phyloP scores from a whole-genome alignment of 2,329 filamentous ascomycete species.

The Chaetomiaceae sp. region DNA sequence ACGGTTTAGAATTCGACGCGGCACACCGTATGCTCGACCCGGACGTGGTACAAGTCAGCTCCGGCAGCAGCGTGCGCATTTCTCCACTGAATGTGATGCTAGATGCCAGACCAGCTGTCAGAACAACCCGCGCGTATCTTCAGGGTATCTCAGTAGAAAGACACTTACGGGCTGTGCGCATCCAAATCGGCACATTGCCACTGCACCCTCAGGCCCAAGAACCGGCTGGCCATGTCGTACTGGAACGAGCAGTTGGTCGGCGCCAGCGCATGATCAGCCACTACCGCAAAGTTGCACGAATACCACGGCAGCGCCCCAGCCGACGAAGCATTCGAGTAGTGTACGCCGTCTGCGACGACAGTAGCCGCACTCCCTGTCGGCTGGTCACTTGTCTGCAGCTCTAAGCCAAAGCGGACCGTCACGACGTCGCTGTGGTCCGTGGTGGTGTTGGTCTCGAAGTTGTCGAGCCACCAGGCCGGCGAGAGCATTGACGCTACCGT shows the following conservation, averaged over 20 bases:
- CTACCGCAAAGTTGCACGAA: slow-evolving; percentile 14
- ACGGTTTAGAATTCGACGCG: slow-evolving; percentile 2
- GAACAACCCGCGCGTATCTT: no score
- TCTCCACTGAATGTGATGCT: slow-evolving; percentile 21
- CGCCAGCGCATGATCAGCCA: slow-evolving; percentile 13
- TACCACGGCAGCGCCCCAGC: slow-evolving; percentile 15
- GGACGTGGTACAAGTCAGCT: slow-evolving; percentile 12
- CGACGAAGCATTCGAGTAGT: slow-evolving; percentile 2
- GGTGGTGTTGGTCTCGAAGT: slow-evolving; percentile 15
- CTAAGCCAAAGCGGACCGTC: slow-evolving; percentile 19
- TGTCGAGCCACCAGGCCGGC: slow-evolving; percentile 21
- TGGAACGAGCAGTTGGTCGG: slow-evolving; percentile 19
- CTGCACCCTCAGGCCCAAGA: slow-evolving; percentile 17
- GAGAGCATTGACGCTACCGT: slow-evolving; percentile 22
- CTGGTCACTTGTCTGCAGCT: slow-evolving; percentile 9
- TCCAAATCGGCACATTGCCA: slow-evolving; percentile 25
- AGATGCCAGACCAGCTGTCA: no score
- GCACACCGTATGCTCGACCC: slow-evolving; percentile 5
- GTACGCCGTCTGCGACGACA: slow-evolving; percentile 10
- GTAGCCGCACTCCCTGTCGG: slow-evolving; percentile 8
- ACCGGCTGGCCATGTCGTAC: slow-evolving; percentile 14
- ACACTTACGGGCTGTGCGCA: slow-evolving; percentile 19
- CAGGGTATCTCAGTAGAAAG: no score
- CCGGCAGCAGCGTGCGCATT: slow-evolving; percentile 12
- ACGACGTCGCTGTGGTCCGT: background rate